Evolutionary conservation across 2,329 filamentous ascomycete genomes (phyloP).

Genomic region (Diplodia scrobiculata): DNA sequence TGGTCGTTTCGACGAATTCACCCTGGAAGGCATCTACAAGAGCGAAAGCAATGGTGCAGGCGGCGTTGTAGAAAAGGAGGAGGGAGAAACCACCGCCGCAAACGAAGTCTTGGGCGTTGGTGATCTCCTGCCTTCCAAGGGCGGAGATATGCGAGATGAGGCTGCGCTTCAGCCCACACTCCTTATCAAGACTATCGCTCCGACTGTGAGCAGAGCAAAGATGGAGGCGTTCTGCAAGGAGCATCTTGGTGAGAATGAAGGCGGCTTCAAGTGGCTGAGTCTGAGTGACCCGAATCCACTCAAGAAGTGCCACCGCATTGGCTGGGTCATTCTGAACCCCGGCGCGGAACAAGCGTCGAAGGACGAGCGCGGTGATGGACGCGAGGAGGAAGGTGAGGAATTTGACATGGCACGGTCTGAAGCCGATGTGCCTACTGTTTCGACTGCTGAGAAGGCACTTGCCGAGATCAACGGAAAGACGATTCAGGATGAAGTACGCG

Average conservation of each 20-base stretch:
- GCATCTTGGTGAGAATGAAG: constrained; percentile 84
- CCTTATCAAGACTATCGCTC: constrained; percentile 96
- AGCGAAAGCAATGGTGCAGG: constrained; percentile 86
- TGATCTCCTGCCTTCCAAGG: constrained; percentile 80
- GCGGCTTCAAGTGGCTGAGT: constrained; percentile 93
- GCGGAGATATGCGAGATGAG: constrained; percentile 86
- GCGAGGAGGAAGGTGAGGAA: constrained; percentile 66
- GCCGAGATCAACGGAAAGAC: constrained; percentile 97
- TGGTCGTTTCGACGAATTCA: constrained; percentile 90
- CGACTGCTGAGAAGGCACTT: constrained; percentile 79
- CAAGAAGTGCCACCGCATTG: constrained; percentile 96
- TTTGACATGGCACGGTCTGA: constrained; percentile 37
- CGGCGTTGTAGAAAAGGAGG: constrained; percentile 87
- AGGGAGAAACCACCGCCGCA: constrained; percentile 86
- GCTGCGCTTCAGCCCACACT: constrained; percentile 85
- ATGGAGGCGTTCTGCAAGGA: constrained; percentile 94
- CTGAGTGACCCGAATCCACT: constrained; percentile 95
- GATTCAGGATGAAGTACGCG: constrained; percentile 88
- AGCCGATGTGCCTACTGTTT: constrained; percentile 40
- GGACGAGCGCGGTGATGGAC: constrained; percentile 71
- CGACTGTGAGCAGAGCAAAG: constrained; percentile 90
- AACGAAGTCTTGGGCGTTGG: constrained; percentile 92
- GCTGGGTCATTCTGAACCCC: constrained; percentile 95
- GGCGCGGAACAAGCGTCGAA: constrained; percentile 66
- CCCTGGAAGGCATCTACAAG: constrained; percentile 90